phyloP scores from a whole-genome alignment of 495 filamentous ascomycete species.

The Penicillium maclennaniae region DNA sequence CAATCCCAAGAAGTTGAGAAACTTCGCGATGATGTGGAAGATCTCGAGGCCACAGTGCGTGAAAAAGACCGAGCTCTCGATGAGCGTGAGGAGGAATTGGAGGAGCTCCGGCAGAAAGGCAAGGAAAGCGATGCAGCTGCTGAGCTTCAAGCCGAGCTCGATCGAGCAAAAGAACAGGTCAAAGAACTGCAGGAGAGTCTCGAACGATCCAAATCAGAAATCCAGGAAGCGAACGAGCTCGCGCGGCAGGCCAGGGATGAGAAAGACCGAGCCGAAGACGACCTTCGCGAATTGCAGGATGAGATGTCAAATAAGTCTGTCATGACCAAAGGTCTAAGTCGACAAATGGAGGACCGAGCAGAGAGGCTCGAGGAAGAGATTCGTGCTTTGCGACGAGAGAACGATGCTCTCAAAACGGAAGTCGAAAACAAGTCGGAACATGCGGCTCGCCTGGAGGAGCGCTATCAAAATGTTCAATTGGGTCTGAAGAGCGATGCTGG shows the following conservation, averaged over 20 bases:
- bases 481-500: constrained; percentile 41
- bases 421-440: constrained; percentile 46
- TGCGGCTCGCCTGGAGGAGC: constrained; percentile 38
- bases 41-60: constrained; percentile 60
- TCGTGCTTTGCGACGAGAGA: constrained; percentile 55
- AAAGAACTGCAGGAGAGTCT: constrained; percentile 59
- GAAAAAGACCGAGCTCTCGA: constrained; percentile 64
- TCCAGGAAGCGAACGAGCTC: constrained; percentile 56
- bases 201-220: constrained; percentile 48
- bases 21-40: constrained; percentile 63
- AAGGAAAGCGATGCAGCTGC: constrained; percentile 50
- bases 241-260: constrained; percentile 59
- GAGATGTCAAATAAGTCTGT: constrained; percentile 78
- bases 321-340: constrained; percentile 68
- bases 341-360: constrained; percentile 70
- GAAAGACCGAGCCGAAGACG: constrained; percentile 48
- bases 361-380: constrained; percentile 63
- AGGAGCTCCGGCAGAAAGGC: constrained; percentile 53
- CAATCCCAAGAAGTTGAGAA: constrained; percentile 55
- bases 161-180: constrained; percentile 53
- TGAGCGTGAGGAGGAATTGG: constrained; percentile 62
- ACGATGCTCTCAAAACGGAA: constrained; percentile 45
- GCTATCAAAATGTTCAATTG: constrained; percentile 39
- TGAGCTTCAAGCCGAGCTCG: constrained; percentile 49
- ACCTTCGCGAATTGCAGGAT: constrained; percentile 61